A percentile compares a stretch with the other conserved stretches of the same genome.
Conservation (phyloP, 345 rosid species). For the Corymbia maculata region DNA sequence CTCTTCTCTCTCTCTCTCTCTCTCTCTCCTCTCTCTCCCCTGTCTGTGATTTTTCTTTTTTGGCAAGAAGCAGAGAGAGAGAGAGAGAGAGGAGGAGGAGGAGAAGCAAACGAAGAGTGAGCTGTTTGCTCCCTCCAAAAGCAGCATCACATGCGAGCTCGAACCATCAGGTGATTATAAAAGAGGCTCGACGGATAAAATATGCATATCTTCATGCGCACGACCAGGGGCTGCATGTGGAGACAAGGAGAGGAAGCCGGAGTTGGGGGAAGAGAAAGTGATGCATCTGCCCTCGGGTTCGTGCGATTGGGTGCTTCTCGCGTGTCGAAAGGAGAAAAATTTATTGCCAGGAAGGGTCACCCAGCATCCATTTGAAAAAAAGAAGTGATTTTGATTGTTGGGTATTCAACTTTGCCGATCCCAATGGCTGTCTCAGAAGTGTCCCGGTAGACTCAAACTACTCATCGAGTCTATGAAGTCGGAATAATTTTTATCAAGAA, state of each 20-base stretch:
- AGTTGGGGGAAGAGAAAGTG: background rate
- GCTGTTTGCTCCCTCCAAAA: constrained; percentile 25
- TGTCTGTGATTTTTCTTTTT: background rate
- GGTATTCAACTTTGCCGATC: background rate
- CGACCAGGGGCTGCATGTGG: constrained; percentile 28
- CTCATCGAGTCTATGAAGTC: background rate
- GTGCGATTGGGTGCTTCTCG: background rate
- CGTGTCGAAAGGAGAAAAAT: background rate
- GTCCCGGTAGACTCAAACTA: background rate
- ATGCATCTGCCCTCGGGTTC: background rate
- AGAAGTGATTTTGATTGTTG: background rate
- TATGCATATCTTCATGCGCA: constrained; percentile 1
- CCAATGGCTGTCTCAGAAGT: background rate
- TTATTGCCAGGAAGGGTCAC: background rate
- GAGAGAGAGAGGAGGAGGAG: background rate
- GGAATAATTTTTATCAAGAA: background rate
- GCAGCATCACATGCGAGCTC: constrained; percentile 25
- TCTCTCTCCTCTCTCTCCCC: background rate
- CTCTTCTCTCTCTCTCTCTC: background rate
- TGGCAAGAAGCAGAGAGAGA: background rate
- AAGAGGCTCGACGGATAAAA: constrained; percentile 4
- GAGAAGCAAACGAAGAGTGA: constrained; percentile 11
- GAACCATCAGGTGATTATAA: background rate
- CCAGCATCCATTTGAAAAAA: background rate
- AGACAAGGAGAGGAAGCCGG: constrained; percentile 1